Conservation (phyloP, 2,329 filamentous ascomycete species). For the Raffaelea albimanens region DNA sequence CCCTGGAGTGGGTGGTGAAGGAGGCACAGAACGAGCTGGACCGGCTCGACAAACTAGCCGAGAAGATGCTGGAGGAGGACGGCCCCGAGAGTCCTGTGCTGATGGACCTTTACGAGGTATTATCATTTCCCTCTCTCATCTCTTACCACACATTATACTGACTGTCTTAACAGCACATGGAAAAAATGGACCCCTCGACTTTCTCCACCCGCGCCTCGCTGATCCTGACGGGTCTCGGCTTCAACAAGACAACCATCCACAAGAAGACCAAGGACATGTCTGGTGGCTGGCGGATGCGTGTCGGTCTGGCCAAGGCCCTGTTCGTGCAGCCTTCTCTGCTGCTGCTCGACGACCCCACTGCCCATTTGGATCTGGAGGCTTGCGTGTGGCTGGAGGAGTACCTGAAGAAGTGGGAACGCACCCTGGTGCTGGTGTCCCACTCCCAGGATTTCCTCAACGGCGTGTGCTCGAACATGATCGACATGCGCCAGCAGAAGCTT, state of each 20-base stretch:
- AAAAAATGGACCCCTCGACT: conserved; percentile 96
- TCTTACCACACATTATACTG: too few species aligned
- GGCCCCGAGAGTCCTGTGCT: conserved; percentile 85
- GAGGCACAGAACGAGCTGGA: conserved; percentile 92
- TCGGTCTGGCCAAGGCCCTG: conserved; percentile 90
- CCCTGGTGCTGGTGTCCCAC: conserved; percentile 92
- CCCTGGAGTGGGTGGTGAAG: conserved; percentile 92
- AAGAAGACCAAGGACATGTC: conserved; percentile 99
- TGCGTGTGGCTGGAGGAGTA: conserved; percentile 99
- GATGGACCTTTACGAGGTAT: conserved; percentile 90
- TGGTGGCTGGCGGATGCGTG: conserved; percentile 99
- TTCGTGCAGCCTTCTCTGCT: conserved; percentile 97
- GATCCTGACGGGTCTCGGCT: conserved; percentile 95
- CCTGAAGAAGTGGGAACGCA: conserved; percentile 98
- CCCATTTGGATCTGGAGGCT: conserved; percentile 97
- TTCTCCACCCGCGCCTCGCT: conserved; percentile 93
- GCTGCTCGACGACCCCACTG: conserved; percentile 94
- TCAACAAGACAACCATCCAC: conserved; percentile 95
- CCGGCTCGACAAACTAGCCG: conserved; percentile 77
- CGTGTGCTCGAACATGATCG: conserved; percentile 96
- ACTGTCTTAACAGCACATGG: too few species aligned
- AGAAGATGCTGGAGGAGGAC: conserved; percentile 82
- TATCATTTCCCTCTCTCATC: neutral
- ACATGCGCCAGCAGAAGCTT: conserved; percentile 85
- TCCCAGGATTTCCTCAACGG: conserved; percentile 99